phyloP scores from a whole-genome alignment of 2,329 filamentous ascomycete genomes.

The Camillea tinctor region DNA sequence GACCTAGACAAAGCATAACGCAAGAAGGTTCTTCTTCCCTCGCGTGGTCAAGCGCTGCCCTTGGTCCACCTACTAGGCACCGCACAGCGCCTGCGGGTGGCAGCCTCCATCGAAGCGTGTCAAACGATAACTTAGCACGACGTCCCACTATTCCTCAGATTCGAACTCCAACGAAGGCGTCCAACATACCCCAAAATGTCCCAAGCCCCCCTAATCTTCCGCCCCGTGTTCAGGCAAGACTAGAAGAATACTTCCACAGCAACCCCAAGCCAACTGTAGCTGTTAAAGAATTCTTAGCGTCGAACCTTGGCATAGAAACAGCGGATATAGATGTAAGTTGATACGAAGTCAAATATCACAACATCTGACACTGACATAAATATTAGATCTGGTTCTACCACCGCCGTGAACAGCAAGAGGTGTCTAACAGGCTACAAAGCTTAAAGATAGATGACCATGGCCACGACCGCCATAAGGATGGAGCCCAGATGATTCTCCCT shows the following conservation, averaged over 20 bases:
- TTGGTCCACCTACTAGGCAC: slow-evolving; percentile 11
- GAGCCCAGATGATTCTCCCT: slow-evolving; percentile 49
- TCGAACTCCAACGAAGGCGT: slow-evolving; percentile 39
- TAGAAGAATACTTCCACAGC: slow-evolving; percentile 53
- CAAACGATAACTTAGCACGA: slow-evolving; percentile 35
- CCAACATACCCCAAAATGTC: slow-evolving; percentile 34
- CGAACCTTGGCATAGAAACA: slow-evolving; percentile 51
- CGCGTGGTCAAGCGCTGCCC: slow-evolving; percentile 2
- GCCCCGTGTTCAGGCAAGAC: slow-evolving; percentile 46
- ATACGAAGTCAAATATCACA: background rate
- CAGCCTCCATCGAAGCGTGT: slow-evolving; percentile 16
- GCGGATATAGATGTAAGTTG: slow-evolving; percentile 47
- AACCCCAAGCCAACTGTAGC: slow-evolving; percentile 48
- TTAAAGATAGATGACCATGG: slow-evolving; percentile 41
- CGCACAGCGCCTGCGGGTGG: slow-evolving; percentile 15
- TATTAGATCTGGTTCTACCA: slow-evolving; percentile 52
- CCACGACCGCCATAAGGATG: slow-evolving; percentile 28
- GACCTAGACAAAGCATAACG: slow-evolving; percentile 1
- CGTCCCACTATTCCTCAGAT: slow-evolving; percentile 47
- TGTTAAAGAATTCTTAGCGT: slow-evolving; percentile 53
- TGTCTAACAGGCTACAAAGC: slow-evolving; percentile 44
- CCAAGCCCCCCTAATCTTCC: slow-evolving; percentile 47
- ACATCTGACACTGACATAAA: slow-evolving; percentile 15
- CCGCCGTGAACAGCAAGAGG: slow-evolving; percentile 48
- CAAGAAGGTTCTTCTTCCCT: slow-evolving; percentile 3